Base-by-base conservation (phyloP, 768 basidiomycete genomes). In the Serendipita sp. region DNA sequence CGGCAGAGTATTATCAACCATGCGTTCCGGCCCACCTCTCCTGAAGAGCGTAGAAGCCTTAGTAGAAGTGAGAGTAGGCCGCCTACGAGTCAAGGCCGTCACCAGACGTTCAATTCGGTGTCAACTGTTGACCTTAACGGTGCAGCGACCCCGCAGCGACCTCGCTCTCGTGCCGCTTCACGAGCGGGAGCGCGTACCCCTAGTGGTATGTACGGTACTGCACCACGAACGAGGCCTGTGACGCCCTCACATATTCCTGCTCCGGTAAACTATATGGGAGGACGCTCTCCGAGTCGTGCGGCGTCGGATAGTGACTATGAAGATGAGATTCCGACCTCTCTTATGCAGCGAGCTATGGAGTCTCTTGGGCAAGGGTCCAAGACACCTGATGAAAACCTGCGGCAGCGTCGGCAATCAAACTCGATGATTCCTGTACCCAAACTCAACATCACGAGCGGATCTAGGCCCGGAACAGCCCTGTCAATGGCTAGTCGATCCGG, bases 231-330 rank as follows among this genome's bases (percentile, higher is more conserved):
- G 15, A 80, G 90, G 65, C 81, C 89, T 2, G 84, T 82, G 74
- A 91, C 90, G 0, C 90, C 90, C 0, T 89, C 87, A 69, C 77
- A 83, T 66, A 91, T 92, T 64, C 89, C 90, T 51, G 78, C 75
- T 5, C 89, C 88, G 16, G 76, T 77, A 64, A 54, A 63, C 18
- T 73, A 78, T 60, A 74, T 76, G 70, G 78, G 79, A 13, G 79
- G 80, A 13, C 71, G 80, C 56, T 83, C 84, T 32, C 75, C 78
- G 13, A 75, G 75, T 32, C 76, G 74, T 16, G 78, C 80, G 18
- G 79, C 77, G 38, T 74, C 72, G 28, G 78, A 78, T 38, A 78
- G 74, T 66, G 79, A 79, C 63, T 71, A 69, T 30, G 79, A 81
- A 45, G 80, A 79, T 44, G 78, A 73, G 5, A 45, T 70, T 41